Evolutionary conservation across 2,329 filamentous ascomycete species (phyloP).

Genomic region (Phyllosticta citribraziliensis): DNA sequence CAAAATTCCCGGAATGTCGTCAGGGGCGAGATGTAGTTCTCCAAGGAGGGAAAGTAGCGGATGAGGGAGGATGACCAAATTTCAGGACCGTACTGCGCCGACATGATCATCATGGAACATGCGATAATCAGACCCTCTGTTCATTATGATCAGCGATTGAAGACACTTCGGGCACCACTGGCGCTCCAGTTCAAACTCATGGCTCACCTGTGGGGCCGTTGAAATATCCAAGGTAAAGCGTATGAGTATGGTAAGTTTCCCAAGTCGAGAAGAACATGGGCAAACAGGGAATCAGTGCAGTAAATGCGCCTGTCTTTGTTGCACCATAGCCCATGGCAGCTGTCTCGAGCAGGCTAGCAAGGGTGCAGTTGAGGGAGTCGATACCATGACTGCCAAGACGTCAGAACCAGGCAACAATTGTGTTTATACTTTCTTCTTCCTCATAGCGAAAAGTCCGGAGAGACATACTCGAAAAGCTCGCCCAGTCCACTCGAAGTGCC

Average conservation of each 20-base stretch:
- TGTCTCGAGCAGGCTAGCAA: constrained; percentile 82
- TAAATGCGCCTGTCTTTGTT: constrained; percentile 78
- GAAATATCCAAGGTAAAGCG: constrained; percentile 88
- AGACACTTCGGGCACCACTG: not conserved
- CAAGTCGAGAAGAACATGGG: constrained; percentile 99
- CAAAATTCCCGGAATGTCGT: constrained; percentile 80
- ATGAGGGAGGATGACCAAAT: constrained; percentile 75
- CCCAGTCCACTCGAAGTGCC: constrained; percentile 90
- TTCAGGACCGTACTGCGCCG: constrained; percentile 76
- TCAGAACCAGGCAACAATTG: not conserved
- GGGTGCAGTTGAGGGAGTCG: constrained; percentile 93
- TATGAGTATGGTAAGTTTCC: constrained; percentile 99
- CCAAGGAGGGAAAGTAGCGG: constrained; percentile 34
- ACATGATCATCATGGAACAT: constrained; percentile 73
- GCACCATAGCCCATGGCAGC: constrained; percentile 87
- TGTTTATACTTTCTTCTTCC: not conserved
- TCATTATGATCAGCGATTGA: not conserved
- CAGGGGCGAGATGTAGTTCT: constrained; percentile 54
- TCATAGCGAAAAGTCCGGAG: not conserved
- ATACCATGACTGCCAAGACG: constrained; percentile 63
- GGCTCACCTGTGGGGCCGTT: constrained; percentile 70
- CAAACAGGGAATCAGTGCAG: constrained; percentile 78
- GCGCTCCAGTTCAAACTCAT: not conserved
- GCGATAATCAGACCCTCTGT: constrained; percentile 81
- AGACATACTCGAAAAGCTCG: constrained; percentile 76